Base-by-base conservation (phyloP, 2,329 filamentous ascomycete species). In the Teratosphaeriaceae sp. region DNA sequence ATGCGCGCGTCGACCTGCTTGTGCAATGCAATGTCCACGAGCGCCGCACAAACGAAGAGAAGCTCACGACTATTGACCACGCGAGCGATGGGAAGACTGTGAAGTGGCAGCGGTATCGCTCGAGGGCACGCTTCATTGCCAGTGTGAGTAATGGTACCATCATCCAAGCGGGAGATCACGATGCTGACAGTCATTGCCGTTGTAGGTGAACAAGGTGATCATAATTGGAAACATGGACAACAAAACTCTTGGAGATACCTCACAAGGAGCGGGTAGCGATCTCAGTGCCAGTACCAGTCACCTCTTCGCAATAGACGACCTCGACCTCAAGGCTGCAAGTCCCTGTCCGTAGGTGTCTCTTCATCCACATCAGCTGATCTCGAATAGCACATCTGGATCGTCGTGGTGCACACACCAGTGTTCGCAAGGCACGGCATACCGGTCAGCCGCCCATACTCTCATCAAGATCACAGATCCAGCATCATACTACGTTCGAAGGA, bases 381-480 rank as follows among this genome's bases (percentile, higher is more conserved):
- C n/a, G n/a, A n/a, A n/a, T n/a, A n/a, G 16, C 47, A 49, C 30
- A 41, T 49, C 29, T 49, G 47, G 47, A 27, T 40, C 8, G 44
- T 49, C 22, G 47, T 44, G 15, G 24, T 44, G 23, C 41, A 47
- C 31, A 13, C 34, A 2, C 46, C 46, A 15, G 36, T 26, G 15
- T 26, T 19, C 15, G 31, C 15, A n/a, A 19, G 6, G 31, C 15
- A 34, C 31, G 5, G 9, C n/a, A 5, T 29, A 22, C n/a, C 13
- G 8, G 7, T 22, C 11, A 20, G 18, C 9, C 31, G 31, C 18
- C 31, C 18, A 15, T 18, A 34, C 15, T 34, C 31, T 9, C 31
- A 38, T 20, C n/a, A n/a, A n/a, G n/a, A 8, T 12, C 35, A 13
- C 22, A 38, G 7, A 12, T 27, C 24, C 8, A 8, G 8, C n/a